Conservation (phyloP, 2,329 filamentous ascomycete species). For the Paramyrothecium roridum region DNA sequence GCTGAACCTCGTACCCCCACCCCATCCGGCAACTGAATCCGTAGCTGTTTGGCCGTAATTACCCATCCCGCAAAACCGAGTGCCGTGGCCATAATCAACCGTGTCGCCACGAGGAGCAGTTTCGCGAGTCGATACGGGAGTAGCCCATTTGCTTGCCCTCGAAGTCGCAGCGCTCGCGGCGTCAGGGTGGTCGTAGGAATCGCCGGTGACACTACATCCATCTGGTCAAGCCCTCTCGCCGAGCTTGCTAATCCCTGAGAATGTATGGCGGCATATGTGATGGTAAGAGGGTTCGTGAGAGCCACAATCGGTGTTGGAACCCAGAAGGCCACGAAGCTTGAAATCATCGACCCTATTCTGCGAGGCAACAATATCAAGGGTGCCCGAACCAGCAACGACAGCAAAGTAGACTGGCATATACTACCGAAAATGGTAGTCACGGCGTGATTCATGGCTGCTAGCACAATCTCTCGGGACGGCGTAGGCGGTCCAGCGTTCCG, state of each 20-base stretch:
- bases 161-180: conserved; percentile 45
- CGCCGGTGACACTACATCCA: conserved; percentile 73
- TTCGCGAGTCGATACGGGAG: conserved; percentile 89
- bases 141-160: conserved; percentile 51
- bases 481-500: conserved; percentile 77
- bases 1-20: conserved; percentile 69
- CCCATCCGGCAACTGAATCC: conserved; percentile 53
- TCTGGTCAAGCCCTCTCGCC: conserved; percentile 74
- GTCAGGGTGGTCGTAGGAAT: conserved; percentile 72
- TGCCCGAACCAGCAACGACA: conserved; percentile 76
- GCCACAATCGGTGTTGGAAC: conserved; percentile 82
- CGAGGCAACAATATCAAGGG: conserved; percentile 81
- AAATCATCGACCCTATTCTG: conserved; percentile 61
- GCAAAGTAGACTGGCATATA: conserved; percentile 81
- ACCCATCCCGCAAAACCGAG: conserved; percentile 98
- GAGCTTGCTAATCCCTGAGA: conserved; percentile 77
- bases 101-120: conserved; percentile 83
- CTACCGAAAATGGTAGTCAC: conserved; percentile 86
- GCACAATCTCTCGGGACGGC: conserved; percentile 75
- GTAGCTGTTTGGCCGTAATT: conserved; percentile 77
- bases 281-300: conserved; percentile 83
- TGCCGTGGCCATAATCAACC: conserved; percentile 85
- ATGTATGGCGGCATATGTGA: conserved; percentile 93
- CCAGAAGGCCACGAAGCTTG: conserved; percentile 72
- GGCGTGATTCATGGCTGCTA: conserved; percentile 78